Conservation (phyloP, 2,329 filamentous ascomycete species). For the Colletotrichum australisinense region DNA sequence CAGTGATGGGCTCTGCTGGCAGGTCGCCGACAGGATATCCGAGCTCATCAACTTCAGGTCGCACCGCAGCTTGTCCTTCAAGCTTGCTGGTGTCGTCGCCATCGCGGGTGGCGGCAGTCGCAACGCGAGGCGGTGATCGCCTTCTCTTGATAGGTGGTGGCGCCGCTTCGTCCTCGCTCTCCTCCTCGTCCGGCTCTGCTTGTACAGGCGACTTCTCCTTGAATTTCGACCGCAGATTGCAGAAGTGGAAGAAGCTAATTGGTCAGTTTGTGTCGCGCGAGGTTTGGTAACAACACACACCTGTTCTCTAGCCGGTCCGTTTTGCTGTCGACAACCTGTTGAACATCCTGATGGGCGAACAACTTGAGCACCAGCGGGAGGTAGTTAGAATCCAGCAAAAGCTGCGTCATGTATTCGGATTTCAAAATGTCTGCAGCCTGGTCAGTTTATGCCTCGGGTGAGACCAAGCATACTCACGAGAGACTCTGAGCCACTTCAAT, state of each 20-base stretch:
- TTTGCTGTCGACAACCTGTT: slow-evolving; percentile 87
- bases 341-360: slow-evolving; percentile 93
- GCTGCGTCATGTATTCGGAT: slow-evolving; percentile 94
- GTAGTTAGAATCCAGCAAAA: slow-evolving; percentile 95
- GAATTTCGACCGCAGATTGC: slow-evolving; percentile 73
- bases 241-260: slow-evolving; percentile 89
- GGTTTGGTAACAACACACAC: slow-evolving; percentile 56
- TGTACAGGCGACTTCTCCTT: slow-evolving; percentile 45
- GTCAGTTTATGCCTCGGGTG: not conserved
- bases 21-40: slow-evolving; percentile 81
- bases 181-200: slow-evolving; percentile 39
- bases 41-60: slow-evolving; percentile 84
- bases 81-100: slow-evolving; percentile 43
- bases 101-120: slow-evolving; percentile 40
- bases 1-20: slow-evolving; percentile 82
- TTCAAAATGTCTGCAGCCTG: slow-evolving; percentile 81
- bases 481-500: slow-evolving; percentile 96
- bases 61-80: slow-evolving; percentile 48
- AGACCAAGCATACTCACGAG: slow-evolving; percentile 71
- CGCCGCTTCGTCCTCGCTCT: slow-evolving; percentile 79
- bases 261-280: slow-evolving; percentile 24
- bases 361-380: slow-evolving; percentile 92
- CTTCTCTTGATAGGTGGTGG: slow-evolving; percentile 83
- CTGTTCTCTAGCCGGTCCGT: slow-evolving; percentile 85
- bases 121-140: slow-evolving; percentile 55